Evolutionary conservation across 2,329 filamentous ascomycete genomes (phyloP).

Genomic region (Ophiognomonia clavigignenti-juglandacearum): DNA sequence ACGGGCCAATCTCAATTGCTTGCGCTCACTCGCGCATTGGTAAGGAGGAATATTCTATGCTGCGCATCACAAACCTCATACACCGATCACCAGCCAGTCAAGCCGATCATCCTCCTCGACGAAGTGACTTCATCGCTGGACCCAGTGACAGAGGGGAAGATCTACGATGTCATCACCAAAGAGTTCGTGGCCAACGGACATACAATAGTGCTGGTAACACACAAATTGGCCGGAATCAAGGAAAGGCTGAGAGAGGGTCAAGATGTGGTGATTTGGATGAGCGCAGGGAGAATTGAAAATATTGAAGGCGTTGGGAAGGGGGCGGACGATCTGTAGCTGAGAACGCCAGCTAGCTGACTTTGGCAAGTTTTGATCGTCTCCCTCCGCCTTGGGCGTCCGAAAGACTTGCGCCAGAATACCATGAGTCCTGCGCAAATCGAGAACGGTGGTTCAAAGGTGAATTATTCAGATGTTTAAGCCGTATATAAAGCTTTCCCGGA

Average conservation of each 20-base stretch:
- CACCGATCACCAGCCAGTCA: background rate
- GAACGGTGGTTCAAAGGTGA: too few relatives aligned
- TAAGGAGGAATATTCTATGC: constrained; percentile 23
- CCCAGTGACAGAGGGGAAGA: constrained; percentile 11
- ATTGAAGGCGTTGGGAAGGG: background rate
- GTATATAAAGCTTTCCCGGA: too few relatives aligned
- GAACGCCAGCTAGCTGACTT: too few relatives aligned
- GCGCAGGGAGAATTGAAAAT: constrained; percentile 15
- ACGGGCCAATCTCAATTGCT: constrained; percentile 41
- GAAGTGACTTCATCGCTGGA: constrained; percentile 28
- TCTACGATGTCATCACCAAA: constrained; percentile 16
- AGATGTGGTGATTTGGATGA: constrained; percentile 18
- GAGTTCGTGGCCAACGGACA: constrained; percentile 18
- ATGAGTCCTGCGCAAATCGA: too few relatives aligned
- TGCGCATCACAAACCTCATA: background rate
- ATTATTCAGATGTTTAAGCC: too few relatives aligned
- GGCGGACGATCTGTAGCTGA: too few relatives aligned
- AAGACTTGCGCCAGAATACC: too few relatives aligned
- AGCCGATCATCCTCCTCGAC: constrained; percentile 31
- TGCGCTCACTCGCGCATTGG: constrained; percentile 34
- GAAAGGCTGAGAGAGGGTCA: constrained; percentile 2
- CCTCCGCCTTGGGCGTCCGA: too few relatives aligned
- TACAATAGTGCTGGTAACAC: constrained; percentile 22
- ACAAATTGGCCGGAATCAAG: constrained; percentile 15
- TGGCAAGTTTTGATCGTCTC: too few relatives aligned